Evolutionary conservation across 495 filamentous ascomycete genomes (phyloP), one percentile per base, ranked within the genome.

Genomic region (Xylaria flabelliformis): DNA sequence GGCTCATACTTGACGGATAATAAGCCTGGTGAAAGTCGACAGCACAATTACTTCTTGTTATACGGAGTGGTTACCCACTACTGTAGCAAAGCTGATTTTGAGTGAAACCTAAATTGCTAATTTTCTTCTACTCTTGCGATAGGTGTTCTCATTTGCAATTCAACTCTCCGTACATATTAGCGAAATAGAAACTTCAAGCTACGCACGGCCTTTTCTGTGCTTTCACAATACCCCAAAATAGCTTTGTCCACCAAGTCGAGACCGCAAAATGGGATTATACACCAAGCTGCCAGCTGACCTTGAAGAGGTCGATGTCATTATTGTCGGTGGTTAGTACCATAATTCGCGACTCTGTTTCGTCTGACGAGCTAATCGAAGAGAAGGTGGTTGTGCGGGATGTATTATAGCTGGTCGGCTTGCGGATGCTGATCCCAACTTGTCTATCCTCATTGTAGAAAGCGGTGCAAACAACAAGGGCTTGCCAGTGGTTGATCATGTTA

Each of bases 321-420:
- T 82, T 64, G 80, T 74, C 21, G 80, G 80, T 56, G 81, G 81
- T 78, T 55, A 53, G 51, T 56, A 56, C 21, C 9, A 26, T 3
- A n/a, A 51, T 39, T 12, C 56, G 32, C 17, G 4, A 32, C 63
- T 48, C 51, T 12, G 0, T 26, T 56, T 12, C 51, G 24, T 17
- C 32, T 61, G 17, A n/a, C 13, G 9, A 24, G 56, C 29, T 34
- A 15, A 61, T 61, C 32, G 13, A 15, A 2, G 29, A 61, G 26
- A 19, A 70, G 84, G 82, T 26, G 83, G 82, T 6, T 75, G 76
- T 7, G 73, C 78, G 0, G 83, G 75, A 19, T 82, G 77, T 55
- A 78, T 78, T 13, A 65, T 82, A 8, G 79, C 81, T 17, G 78
- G 76, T 15, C 74, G 81, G 10, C 73, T 83, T 4, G 75, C 79